Evolutionary conservation across 768 basidiomycete genomes (phyloP).

Genomic region (Hysterangium stoloniferum): DNA sequence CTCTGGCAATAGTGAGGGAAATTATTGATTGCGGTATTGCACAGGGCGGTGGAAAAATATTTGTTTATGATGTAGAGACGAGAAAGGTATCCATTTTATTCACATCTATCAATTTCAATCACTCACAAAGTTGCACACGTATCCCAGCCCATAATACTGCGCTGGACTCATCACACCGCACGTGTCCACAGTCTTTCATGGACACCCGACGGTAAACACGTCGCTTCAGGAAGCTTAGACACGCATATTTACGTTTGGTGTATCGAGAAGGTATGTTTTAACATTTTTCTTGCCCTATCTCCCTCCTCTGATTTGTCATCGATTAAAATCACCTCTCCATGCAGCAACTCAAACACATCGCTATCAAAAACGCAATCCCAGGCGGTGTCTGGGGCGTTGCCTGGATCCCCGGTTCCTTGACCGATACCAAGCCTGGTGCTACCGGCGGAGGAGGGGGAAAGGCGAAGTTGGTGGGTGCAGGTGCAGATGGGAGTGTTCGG

Average conservation of each 20-base stretch:
- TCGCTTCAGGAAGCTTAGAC: slow-evolving; percentile 88
- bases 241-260: slow-evolving; percentile 89
- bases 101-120: background rate
- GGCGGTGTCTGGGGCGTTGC: slow-evolving; percentile 78
- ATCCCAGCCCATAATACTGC: slow-evolving; percentile 52
- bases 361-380: slow-evolving; percentile 79
- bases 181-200: slow-evolving; percentile 74
- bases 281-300: background rate
- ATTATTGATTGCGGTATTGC: slow-evolving; percentile 3
- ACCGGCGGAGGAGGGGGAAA: too few relatives aligned
- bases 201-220: slow-evolving; percentile 64
- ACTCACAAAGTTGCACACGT: background rate
- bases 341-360: slow-evolving; percentile 58
- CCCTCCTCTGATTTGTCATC: background rate
- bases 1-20: too few relatives aligned
- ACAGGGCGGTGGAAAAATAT: slow-evolving; percentile 75
- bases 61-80: slow-evolving; percentile 64
- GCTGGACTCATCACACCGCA: slow-evolving; percentile 84
- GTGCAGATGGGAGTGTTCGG: slow-evolving; percentile 77
- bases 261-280: slow-evolving; percentile 35
- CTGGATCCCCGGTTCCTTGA: slow-evolving; percentile 52
- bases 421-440: too few relatives aligned
- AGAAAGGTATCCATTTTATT: slow-evolving; percentile 39
- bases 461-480: slow-evolving; percentile 57
- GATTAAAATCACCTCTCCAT: background rate